Conservation (phyloP, 176 grass and related monocot species). For the Musa acuminata region DNA sequence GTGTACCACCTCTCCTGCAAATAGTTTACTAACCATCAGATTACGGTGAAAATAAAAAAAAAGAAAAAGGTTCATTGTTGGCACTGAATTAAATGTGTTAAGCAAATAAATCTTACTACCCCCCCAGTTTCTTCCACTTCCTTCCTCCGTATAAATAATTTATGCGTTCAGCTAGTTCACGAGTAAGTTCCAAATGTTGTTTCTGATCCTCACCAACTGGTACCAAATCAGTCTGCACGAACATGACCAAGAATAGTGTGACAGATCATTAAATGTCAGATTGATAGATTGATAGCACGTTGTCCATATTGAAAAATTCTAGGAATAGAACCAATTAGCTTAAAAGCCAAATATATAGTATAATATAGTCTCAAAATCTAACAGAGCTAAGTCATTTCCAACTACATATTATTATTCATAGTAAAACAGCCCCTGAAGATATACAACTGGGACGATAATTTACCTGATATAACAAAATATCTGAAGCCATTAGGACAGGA, state of each 20-base stretch:
- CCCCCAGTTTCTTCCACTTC: conserved; percentile 98
- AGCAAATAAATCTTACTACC: conserved; percentile 27
- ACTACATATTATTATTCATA: background rate
- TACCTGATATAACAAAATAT: conserved; percentile 98
- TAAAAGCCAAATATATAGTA: background rate
- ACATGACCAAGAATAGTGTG: background rate
- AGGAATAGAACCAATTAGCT: background rate
- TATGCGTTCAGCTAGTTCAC: conserved; percentile 85
- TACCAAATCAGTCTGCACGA: conserved; percentile 84
- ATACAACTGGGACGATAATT: conserved; percentile 8
- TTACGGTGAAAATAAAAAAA: conserved; percentile 26
- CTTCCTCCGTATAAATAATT: conserved; percentile 90
- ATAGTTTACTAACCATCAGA: conserved; percentile 16
- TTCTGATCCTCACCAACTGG: conserved; percentile 99
- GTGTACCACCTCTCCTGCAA: conserved; percentile 64
- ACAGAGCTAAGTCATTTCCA: no score
- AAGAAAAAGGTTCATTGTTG: background rate
- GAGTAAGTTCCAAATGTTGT: conserved; percentile 93
- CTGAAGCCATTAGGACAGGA: conserved; percentile 98
- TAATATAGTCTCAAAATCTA: background rate
- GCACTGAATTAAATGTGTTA: background rate
- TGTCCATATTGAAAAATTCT: conserved; percentile 5
- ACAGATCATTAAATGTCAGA: background rate
- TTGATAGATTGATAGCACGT: conserved; percentile 12
- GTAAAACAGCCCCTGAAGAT: background rate